A percentile compares a stretch with the other conserved stretches of the same genome.
These are phyloP conservation scores for Edaphochlamys debaryana DNA, from an alignment of 139 green algal species.

Conservation along the genomic window DNA sequence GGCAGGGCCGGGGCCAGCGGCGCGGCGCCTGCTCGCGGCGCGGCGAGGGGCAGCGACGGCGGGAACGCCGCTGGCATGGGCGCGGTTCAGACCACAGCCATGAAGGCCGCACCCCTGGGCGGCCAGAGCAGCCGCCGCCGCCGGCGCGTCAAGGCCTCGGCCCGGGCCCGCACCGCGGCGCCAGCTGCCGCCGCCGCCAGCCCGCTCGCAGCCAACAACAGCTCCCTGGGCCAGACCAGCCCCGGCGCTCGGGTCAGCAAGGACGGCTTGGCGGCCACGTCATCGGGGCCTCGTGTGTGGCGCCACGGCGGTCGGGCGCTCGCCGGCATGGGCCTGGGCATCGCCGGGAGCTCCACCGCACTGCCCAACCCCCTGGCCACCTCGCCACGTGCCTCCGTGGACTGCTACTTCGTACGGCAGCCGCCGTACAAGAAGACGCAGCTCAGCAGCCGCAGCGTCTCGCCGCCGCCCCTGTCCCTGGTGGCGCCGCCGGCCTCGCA, in stretches of 20 bases:
- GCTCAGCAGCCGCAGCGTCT: background rate
- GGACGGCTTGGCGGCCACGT: too few species aligned
- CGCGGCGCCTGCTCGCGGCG: background rate
- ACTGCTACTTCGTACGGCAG: background rate
- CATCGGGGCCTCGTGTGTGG: too few species aligned
- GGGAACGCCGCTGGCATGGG: background rate
- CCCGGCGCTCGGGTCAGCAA: too few species aligned
- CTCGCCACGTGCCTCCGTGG: background rate
- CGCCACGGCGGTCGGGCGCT: constrained; percentile 29
- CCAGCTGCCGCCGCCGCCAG: background rate
- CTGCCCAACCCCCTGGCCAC: background rate
- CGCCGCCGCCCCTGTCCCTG: background rate
- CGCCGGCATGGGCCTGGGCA: background rate
- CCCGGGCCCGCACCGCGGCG: background rate
- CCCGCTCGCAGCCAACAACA: background rate
- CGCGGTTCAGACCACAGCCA: background rate
- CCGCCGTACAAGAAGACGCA: constrained; percentile 22
- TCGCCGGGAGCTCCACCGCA: background rate
- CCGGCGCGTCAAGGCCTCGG: background rate
- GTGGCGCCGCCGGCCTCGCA: background rate
- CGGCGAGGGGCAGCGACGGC: background rate
- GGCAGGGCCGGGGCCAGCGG: background rate
- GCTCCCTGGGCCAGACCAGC: too few species aligned
- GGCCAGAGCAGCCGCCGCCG: background rate
- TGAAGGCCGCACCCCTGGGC: background rate